Conservation (phyloP, 2,329 filamentous ascomycete genomes). For the Lachnum nothofagi region DNA sequence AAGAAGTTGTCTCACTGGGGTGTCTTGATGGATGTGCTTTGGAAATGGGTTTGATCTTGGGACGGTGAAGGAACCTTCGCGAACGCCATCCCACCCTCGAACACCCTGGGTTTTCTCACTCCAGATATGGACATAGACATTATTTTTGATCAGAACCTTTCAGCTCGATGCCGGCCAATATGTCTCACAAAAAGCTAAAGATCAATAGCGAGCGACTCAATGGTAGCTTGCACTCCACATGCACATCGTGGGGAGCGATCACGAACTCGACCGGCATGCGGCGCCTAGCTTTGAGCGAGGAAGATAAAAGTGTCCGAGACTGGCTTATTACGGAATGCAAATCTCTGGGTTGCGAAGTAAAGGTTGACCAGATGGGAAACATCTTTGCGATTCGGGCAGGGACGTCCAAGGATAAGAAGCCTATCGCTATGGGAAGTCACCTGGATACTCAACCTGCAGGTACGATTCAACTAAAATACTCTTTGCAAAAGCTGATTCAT, state of each 20-base stretch:
- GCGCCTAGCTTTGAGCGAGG: conserved; percentile 63
- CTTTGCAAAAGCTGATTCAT: not conserved
- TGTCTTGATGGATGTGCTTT: no score
- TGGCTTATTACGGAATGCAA: conserved; percentile 66
- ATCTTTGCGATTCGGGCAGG: conserved; percentile 69
- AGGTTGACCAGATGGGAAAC: conserved; percentile 66
- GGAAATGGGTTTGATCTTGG: no score
- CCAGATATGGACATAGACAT: no score
- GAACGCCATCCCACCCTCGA: no score
- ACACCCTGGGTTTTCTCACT: no score
- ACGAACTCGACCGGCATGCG: conserved; percentile 56
- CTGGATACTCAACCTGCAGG: conserved; percentile 59
- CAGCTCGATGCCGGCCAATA: no score
- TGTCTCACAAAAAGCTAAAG: conserved; percentile 13
- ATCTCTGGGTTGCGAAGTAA: conserved; percentile 60
- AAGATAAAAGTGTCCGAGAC: conserved; percentile 65
- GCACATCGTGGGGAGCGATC: conserved; percentile 24
- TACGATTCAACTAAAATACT: not conserved
- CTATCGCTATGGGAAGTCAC: conserved; percentile 67
- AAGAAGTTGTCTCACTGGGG: no score
- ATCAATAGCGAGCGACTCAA: conserved; percentile 27
- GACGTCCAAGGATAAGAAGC: conserved; percentile 45
- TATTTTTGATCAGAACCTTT: no score
- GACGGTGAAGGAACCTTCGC: no score
- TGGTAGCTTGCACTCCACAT: conserved; percentile 22